Base-by-base conservation (phyloP, 176 grass and related monocot species). In the Poa pratensis region DNA sequence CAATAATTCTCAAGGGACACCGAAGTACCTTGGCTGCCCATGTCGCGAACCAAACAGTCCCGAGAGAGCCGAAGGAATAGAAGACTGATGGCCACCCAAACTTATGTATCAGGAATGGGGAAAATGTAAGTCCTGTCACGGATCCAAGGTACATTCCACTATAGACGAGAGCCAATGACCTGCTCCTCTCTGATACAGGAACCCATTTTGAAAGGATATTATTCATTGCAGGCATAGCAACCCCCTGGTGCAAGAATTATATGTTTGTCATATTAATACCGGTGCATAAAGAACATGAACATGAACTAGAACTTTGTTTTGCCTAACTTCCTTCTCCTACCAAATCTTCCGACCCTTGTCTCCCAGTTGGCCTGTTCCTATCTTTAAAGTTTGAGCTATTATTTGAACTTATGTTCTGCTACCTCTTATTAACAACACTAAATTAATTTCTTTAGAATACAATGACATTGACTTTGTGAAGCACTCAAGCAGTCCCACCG, bases 161-260 rank as follows among this genome's bases (percentile, higher is more conserved):
- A 79, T 98, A 98, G 34, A 98, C 95, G 26, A 98, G 85, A 76
- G 93, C 54, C 27, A 98, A 76, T 28, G 95, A 93, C 87, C 92
- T 95, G 86, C 95, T 98, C 49, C 95, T 91, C 80, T 98, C 95
- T 68, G 93, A 90, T 80, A 98, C 85, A 32, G 95, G 93, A 78
- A 98, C 77, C 95, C 95, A 98, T 85, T 93, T 98, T 0, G 95
- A 98, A 51, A 98, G 89, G 68, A 98, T 98, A 51, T 97, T 97
- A 86, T 93, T 97, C 92, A 97, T 97, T 83, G 95, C 92, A 69
- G 95, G 95, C 95, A 97, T 97, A 5, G 95, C 95, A 89, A 97
- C 95, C 37, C 95, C 95, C 92, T 97, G 84, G 43, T 37, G 37
- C 14, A 91, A 82, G 43, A 86, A 86, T 75, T 60, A 73, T 63